phyloP scores from a whole-genome alignment of 192 early-diverging fungal species.

The Rhizophagus clarus region DNA sequence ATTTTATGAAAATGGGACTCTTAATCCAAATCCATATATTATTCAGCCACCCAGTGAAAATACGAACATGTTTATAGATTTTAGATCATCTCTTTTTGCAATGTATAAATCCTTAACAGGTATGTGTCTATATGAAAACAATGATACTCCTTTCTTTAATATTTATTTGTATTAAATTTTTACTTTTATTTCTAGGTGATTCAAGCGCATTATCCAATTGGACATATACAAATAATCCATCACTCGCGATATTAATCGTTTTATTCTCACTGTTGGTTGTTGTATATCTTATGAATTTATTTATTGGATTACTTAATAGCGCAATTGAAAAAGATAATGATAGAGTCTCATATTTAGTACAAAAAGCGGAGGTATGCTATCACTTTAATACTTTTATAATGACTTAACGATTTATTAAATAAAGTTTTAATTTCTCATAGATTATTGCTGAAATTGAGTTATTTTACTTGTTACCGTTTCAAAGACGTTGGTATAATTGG shows the following conservation, averaged over 20 bases:
- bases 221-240: not conserved
- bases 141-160: not conserved
- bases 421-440: not conserved
- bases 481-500: not conserved
- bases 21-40: no score
- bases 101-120: not conserved
- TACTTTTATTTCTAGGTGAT: not conserved
- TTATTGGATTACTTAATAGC: not conserved
- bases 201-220: not conserved
- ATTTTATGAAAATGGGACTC: no score
- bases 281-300: constrained; percentile 6
- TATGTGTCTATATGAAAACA: no score
- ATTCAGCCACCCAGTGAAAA: not conserved
- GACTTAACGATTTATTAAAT: no score
- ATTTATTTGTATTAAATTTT: not conserved
- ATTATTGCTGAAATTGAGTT: not conserved
- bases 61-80: not conserved
- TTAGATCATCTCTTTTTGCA: not conserved
- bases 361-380: not conserved
- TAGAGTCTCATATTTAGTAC: not conserved
- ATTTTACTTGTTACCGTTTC: not conserved
- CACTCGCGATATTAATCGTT: not conserved
- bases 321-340: not conserved
- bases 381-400: not conserved
- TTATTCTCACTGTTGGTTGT: not conserved